These are phyloP conservation scores for Cymbopogon flexuosus DNA, from an alignment of 202 grass and related monocot genomes.

Conservation along the genomic window DNA sequence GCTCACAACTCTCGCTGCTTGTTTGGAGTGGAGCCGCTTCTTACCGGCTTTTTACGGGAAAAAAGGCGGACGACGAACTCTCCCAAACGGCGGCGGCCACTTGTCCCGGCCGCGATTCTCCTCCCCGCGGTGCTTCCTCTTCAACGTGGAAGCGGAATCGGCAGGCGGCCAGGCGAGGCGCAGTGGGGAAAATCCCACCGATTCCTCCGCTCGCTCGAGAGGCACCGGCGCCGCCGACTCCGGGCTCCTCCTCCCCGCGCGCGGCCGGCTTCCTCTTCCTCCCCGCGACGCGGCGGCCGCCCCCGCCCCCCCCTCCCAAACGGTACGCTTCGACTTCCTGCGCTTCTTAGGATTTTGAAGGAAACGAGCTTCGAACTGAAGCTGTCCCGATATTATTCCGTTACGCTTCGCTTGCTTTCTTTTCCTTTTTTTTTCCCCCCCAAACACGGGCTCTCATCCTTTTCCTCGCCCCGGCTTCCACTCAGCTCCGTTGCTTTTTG, in stretches of 20 bases:
- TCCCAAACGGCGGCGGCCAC: not conserved
- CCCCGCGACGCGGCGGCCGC: not conserved
- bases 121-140: not conserved
- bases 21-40: not conserved
- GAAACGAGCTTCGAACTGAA: not conserved
- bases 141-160: not conserved
- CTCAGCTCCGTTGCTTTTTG: slow-evolving; percentile 24
- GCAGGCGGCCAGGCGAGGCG: not conserved
- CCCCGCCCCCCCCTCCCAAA: not conserved
- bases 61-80: not conserved
- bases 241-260: not conserved
- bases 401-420: not conserved
- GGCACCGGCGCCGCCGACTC: not conserved
- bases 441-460: slow-evolving; percentile 8
- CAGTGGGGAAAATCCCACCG: not conserved
- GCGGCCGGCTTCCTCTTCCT: not conserved
- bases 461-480: slow-evolving; percentile 34
- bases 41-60: not conserved
- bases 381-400: not conserved
- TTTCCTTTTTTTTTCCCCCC: not conserved
- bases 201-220: not conserved
- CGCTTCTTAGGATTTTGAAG: not conserved
- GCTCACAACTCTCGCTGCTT: not conserved
- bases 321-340: not conserved
- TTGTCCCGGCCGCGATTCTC: not conserved